These are phyloP conservation scores for Roridomyces roridus DNA, from an alignment of 768 basidiomycete species.

Conservation along the genomic window DNA sequence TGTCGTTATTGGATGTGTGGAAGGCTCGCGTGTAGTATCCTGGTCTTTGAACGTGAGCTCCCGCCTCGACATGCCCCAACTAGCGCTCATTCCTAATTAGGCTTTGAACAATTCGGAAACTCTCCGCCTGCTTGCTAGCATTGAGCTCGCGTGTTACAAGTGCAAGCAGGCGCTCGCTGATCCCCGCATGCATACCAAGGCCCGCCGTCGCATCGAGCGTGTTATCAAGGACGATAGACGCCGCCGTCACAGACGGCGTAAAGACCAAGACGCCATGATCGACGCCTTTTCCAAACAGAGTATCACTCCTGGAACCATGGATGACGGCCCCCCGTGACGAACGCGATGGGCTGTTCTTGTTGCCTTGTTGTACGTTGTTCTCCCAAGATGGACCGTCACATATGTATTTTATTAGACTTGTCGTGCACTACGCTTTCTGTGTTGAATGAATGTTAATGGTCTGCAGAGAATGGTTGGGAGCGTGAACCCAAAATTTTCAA, in stretches of 20 bases:
- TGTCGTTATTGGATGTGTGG: slow-evolving; percentile 78
- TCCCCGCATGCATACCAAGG: slow-evolving; percentile 67
- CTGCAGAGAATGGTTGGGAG: too few species aligned
- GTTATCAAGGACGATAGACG: slow-evolving; percentile 88
- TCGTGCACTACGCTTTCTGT: slow-evolving; percentile 13
- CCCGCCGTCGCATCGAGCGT: slow-evolving; percentile 75
- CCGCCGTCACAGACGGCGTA: slow-evolving; percentile 79
- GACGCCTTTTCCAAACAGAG: slow-evolving; percentile 75
- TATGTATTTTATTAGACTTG: slow-evolving; percentile 24
- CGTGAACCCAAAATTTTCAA: background rate
- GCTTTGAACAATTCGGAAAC: slow-evolving; percentile 86
- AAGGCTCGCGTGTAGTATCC: slow-evolving; percentile 74
- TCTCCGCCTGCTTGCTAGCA: slow-evolving; percentile 79
- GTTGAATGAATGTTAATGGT: slow-evolving; percentile 11
- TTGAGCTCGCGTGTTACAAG: slow-evolving; percentile 84
- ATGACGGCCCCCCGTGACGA: slow-evolving; percentile 31
- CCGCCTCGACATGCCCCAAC: slow-evolving; percentile 11
- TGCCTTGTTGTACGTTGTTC: slow-evolving; percentile 21
- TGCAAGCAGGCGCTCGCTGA: slow-evolving; percentile 73
- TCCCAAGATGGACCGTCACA: slow-evolving; percentile 20
- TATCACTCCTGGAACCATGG: slow-evolving; percentile 37
- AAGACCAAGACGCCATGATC: slow-evolving; percentile 84
- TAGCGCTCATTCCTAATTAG: slow-evolving; percentile 40
- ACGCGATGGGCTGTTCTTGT: background rate
- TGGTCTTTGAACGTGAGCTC: slow-evolving; percentile 82